These are phyloP conservation scores for Yamagishiella unicocca DNA, from an alignment of 139 green algal species.

Conservation along the genomic window DNA sequence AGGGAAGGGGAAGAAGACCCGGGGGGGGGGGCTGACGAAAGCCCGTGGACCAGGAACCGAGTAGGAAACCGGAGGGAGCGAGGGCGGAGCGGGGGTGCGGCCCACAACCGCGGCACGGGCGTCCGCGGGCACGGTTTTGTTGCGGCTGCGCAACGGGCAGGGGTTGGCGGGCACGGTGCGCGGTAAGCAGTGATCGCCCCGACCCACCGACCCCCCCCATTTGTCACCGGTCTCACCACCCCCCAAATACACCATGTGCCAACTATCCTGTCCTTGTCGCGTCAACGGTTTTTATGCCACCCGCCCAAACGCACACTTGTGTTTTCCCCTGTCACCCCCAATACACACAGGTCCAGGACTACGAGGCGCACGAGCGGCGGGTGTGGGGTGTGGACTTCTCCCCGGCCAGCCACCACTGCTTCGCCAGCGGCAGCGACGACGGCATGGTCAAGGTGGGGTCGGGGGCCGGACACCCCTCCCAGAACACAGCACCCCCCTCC, in stretches of 20 bases:
- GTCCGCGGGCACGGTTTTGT: too few species aligned
- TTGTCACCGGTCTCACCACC: not conserved
- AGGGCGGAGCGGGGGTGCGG: too few species aligned
- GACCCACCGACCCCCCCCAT: not conserved
- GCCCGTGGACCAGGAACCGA: too few species aligned
- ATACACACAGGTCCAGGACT: slow-evolving; percentile 67
- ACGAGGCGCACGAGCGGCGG: slow-evolving; percentile 83
- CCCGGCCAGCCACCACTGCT: slow-evolving; percentile 36
- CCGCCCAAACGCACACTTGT: too few species aligned
- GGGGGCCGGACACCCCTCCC: not conserved
- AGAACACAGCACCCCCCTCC: too few species aligned
- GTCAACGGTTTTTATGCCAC: too few species aligned
- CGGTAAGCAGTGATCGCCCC: not conserved
- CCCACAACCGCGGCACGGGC: too few species aligned
- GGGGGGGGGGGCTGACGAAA: too few species aligned
- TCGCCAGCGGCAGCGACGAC: slow-evolving; percentile 91
- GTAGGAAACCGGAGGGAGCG: too few species aligned
- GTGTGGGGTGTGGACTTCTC: slow-evolving; percentile 93
- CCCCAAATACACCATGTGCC: not conserved
- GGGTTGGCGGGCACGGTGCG: not conserved
- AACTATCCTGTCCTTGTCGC: too few species aligned
- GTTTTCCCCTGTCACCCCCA: too few species aligned
- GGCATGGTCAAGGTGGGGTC: slow-evolving; percentile 84
- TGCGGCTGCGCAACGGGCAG: too few species aligned
- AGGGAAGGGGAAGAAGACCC: not conserved